These are phyloP conservation scores for Lentinula lateritia DNA, from an alignment of 768 basidiomycete species.

Conservation along the genomic window DNA sequence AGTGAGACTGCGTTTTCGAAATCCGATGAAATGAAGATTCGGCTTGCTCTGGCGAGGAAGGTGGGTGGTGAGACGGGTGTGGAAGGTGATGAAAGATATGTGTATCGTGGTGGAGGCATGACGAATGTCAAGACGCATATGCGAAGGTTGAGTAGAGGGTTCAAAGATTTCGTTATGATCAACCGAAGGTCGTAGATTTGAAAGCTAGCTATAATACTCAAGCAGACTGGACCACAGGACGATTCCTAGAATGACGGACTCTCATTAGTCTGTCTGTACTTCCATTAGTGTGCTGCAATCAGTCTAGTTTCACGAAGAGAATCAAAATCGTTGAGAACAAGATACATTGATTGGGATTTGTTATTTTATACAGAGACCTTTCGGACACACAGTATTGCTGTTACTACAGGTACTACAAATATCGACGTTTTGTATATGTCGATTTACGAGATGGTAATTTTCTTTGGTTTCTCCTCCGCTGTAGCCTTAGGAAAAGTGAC, in stretches of 20 bases:
- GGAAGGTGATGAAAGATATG: neutral
- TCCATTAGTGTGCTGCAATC: too few species aligned
- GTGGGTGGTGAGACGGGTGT: neutral
- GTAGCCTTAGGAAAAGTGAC: constrained; percentile 47
- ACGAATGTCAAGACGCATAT: neutral
- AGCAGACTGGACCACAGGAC: too few species aligned
- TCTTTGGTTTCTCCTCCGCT: constrained; percentile 27
- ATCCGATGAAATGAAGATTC: neutral
- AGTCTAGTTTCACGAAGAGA: too few species aligned
- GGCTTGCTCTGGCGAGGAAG: neutral
- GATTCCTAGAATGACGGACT: too few species aligned
- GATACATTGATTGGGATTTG: too few species aligned
- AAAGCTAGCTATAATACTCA: too few species aligned
- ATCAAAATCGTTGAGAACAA: too few species aligned
- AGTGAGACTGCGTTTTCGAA: neutral
- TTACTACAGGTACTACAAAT: neutral
- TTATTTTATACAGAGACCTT: too few species aligned
- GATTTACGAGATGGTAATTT: constrained; percentile 29
- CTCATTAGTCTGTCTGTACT: too few species aligned
- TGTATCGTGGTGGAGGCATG: neutral
- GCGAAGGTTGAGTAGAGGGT: neutral
- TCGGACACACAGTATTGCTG: too few species aligned
- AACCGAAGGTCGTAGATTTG: neutral
- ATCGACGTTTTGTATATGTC: too few species aligned
- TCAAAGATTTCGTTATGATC: neutral